Evolutionary conservation across 208 protist species (phyloP).

Genomic region (Phytomonas francai): DNA sequence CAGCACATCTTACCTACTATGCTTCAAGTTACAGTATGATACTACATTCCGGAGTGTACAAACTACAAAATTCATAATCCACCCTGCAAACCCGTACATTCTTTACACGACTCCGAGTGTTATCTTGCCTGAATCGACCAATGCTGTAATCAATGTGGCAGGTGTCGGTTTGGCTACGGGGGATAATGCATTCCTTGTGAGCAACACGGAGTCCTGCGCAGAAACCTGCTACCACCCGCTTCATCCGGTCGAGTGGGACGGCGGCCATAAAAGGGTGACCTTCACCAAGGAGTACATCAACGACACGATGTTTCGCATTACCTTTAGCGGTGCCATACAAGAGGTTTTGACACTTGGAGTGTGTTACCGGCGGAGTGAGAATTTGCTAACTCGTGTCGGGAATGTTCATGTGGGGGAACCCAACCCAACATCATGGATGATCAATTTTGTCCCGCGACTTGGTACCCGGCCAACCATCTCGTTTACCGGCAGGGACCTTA

Average conservation of each 20-base stretch:
- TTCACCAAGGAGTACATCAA: slow-evolving; percentile 39
- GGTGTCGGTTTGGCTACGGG: slow-evolving; percentile 32
- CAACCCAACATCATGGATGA: slow-evolving; percentile 64
- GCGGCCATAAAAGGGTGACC: slow-evolving; percentile 7
- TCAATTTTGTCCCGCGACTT: slow-evolving; percentile 64
- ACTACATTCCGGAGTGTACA: slow-evolving; percentile 34
- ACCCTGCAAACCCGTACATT: slow-evolving; percentile 36
- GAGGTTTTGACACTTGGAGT: slow-evolving; percentile 40
- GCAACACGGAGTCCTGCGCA: slow-evolving; percentile 31
- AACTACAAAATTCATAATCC: slow-evolving; percentile 14
- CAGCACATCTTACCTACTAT: slow-evolving; percentile 36
- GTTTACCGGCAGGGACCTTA: slow-evolving; percentile 56
- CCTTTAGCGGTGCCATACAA: slow-evolving; percentile 30
- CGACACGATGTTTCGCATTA: slow-evolving; percentile 30
- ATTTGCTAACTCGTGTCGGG: slow-evolving; percentile 44
- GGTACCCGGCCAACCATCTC: slow-evolving; percentile 69
- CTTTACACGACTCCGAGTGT: slow-evolving; percentile 40
- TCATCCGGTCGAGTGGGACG: slow-evolving; percentile 34
- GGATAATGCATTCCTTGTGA: slow-evolving; percentile 64
- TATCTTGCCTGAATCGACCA: slow-evolving; percentile 33
- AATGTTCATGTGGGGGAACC: slow-evolving; percentile 40
- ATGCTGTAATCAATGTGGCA: slow-evolving; percentile 37
- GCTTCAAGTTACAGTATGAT: slow-evolving; percentile 59
- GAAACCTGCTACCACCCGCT: slow-evolving; percentile 59
- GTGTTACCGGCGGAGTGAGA: slow-evolving; percentile 68